A percentile compares a stretch with the other conserved stretches of the same genome.
Conservation (phyloP, 2,329 filamentous ascomycete species). For the Coniochaeta sp. region DNA sequence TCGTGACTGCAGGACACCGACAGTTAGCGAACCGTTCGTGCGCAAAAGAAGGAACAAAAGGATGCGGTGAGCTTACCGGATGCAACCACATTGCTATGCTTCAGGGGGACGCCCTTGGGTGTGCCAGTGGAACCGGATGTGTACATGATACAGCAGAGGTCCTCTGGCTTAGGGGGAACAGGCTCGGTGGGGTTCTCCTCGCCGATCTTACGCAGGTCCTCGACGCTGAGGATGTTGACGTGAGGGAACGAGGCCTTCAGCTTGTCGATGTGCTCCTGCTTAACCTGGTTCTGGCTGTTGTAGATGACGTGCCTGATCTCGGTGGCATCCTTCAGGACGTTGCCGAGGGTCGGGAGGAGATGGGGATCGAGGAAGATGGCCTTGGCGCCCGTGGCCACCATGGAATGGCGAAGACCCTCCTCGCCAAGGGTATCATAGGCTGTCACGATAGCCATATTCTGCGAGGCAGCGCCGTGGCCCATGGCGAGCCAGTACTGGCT, state of each 20-base stretch:
- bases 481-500: conserved; percentile 45
- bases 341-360: conserved; percentile 52
- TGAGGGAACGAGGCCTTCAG: conserved; percentile 41
- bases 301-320: conserved; percentile 46
- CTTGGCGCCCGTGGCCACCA: conserved; percentile 64
- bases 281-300: conserved; percentile 45
- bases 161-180: conserved; percentile 62
- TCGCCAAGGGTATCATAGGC: conserved; percentile 76
- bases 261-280: conserved; percentile 42
- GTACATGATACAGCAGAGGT: conserved; percentile 67
- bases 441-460: conserved; percentile 79
- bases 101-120: conserved; percentile 74
- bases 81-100: conserved; percentile 67
- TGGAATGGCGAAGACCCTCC: conserved; percentile 66
- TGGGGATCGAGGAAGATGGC: conserved; percentile 69
- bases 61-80: conserved; percentile 48
- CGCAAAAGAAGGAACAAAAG: background rate
- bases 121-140: conserved; percentile 78
- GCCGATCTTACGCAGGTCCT: conserved; percentile 43
- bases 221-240: conserved; percentile 41
- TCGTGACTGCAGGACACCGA: conserved; percentile 49
- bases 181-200: conserved; percentile 61
- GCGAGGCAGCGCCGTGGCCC: conserved; percentile 53
- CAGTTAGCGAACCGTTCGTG: background rate
- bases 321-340: conserved; percentile 44